These are phyloP conservation scores for Spatholobus suberectus DNA, from an alignment of 306 rosid species.

Conservation along the genomic window DNA sequence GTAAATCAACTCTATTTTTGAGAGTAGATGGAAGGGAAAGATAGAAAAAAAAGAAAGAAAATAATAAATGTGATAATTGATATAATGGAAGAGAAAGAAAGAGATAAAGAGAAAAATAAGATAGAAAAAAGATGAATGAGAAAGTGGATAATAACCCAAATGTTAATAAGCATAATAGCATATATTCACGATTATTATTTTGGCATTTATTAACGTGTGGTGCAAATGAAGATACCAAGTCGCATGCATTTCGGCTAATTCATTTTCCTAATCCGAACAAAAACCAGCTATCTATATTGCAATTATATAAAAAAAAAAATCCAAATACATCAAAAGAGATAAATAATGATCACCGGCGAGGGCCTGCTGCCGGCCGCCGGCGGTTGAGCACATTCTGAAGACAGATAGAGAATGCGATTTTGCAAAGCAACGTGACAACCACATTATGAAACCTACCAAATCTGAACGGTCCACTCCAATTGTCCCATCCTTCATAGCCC, in stretches of 20 bases:
- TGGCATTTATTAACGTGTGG: neutral
- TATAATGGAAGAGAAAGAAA: no score
- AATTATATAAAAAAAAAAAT: neutral
- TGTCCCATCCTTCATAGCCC: neutral
- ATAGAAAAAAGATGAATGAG: no score
- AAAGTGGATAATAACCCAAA: no score
- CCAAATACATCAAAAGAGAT: neutral
- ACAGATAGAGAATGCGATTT: conserved; percentile 14
- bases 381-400: conserved; percentile 14
- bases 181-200: neutral
- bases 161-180: no score
- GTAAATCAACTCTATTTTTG: no score
- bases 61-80: no score
- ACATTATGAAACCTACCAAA: neutral
- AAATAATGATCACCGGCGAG: neutral
- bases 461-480: conserved; percentile 27
- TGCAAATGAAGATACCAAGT: neutral
- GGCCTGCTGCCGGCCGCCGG: conserved; percentile 28
- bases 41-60: no score
- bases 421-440: conserved; percentile 18
- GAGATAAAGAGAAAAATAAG: no score
- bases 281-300: neutral
- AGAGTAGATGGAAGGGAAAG: no score
- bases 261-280: neutral
- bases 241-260: neutral